A percentile compares a stretch with the other conserved stretches of the same genome.
Evolutionary conservation across 106 monocot genomes (phyloP).

Genomic region (Phalaenopsis equestris): DNA sequence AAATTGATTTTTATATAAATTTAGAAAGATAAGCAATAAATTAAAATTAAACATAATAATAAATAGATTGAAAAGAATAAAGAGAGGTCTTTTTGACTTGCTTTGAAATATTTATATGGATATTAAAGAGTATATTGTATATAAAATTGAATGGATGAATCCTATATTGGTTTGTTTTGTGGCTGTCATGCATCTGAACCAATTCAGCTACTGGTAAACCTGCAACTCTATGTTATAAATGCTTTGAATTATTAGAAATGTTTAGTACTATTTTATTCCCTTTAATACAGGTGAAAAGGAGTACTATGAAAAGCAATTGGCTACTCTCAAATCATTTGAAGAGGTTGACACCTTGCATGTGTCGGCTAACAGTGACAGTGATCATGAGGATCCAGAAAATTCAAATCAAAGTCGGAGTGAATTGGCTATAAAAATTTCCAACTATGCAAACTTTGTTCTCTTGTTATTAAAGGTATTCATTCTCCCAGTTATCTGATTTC

Average conservation of each 20-base stretch:
- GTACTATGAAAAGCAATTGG: conserved; percentile 88
- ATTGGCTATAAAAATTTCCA: conserved; percentile 81
- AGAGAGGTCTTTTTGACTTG: too few species aligned
- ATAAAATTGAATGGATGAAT: too few species aligned
- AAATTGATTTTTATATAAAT: too few species aligned
- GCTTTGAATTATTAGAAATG: background rate
- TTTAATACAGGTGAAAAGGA: conserved; percentile 58
- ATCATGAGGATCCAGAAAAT: conserved; percentile 26
- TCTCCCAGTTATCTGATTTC: background rate
- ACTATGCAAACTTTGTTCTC: conserved; percentile 71
- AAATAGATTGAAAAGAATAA: too few species aligned
- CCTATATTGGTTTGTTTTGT: background rate
- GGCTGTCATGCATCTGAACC: background rate
- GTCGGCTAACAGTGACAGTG: conserved; percentile 15
- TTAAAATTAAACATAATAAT: too few species aligned
- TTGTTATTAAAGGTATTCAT: conserved; percentile 64
- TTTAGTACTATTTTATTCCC: background rate
- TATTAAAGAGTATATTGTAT: too few species aligned
- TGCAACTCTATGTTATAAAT: background rate
- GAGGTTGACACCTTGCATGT: conserved; percentile 52
- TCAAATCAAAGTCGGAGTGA: conserved; percentile 48
- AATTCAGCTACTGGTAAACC: background rate
- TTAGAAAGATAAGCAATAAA: too few species aligned
- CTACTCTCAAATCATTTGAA: conserved; percentile 73
- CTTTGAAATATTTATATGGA: too few species aligned